Conservation (phyloP, 1,284 basidiomycete species). For the Cryptococcus depauperatus region DNA sequence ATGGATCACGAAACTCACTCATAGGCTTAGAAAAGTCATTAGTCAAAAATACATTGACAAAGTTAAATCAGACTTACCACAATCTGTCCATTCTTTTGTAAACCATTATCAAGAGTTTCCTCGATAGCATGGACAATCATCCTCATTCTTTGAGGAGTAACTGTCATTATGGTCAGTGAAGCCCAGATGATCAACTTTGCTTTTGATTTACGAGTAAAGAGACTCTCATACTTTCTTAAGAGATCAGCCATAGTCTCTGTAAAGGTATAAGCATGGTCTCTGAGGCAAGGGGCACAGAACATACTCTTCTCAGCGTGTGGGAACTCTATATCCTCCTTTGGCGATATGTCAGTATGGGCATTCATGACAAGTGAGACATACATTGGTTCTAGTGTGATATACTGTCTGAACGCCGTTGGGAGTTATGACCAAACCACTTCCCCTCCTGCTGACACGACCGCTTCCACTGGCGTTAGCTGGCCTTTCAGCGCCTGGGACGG, state of each 20-base stretch:
- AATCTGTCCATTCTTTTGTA: constrained; percentile 73
- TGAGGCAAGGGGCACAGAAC: constrained; percentile 11
- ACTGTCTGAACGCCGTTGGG: constrained; percentile 66
- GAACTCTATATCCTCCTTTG: constrained; percentile 41
- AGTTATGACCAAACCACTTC: constrained; percentile 56
- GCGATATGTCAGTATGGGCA: neutral
- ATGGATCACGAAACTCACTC: constrained; percentile 22
- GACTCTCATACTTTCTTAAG: constrained; percentile 72
- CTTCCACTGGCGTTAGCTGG: constrained; percentile 7
- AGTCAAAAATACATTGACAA: neutral
- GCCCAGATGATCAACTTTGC: neutral
- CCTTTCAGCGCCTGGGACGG: constrained; percentile 16
- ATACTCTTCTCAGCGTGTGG: constrained; percentile 45
- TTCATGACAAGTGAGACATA: constrained; percentile 14
- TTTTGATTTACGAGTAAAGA: constrained; percentile 52
- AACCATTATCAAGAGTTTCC: constrained; percentile 77
- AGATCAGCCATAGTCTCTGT: constrained; percentile 67
- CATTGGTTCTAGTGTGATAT: constrained; percentile 51
- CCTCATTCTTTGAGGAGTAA: constrained; percentile 88
- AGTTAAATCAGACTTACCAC: constrained; percentile 61
- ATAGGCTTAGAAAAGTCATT: constrained; percentile 32
- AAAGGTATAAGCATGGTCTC: constrained; percentile 4
- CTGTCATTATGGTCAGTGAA: constrained; percentile 31
- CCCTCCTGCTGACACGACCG: constrained; percentile 29
- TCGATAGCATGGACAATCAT: constrained; percentile 97